A percentile compares a stretch with the other conserved stretches of the same genome.
Evolutionary conservation across 345 rosid species (phyloP).

Genomic region (Clarkia xantiana): DNA sequence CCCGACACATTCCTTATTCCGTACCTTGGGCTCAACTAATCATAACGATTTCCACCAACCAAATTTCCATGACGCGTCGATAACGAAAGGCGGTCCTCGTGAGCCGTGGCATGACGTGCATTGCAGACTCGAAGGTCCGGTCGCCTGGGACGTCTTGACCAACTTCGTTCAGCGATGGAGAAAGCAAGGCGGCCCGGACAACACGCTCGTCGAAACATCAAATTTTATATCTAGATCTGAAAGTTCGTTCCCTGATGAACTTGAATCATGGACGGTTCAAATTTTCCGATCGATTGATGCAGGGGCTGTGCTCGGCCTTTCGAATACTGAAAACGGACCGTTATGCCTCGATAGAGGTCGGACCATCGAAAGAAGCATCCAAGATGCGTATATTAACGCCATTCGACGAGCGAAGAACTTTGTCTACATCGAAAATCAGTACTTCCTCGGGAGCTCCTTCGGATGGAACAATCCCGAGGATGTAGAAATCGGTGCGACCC

Average conservation of each 20-base stretch:
- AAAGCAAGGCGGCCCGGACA: conserved; percentile 27
- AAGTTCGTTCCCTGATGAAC: conserved; percentile 12
- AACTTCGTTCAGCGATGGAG: conserved; percentile 45
- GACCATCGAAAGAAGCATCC: conserved; percentile 31
- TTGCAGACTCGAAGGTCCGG: conserved; percentile 29
- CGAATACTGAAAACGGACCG: conserved; percentile 19
- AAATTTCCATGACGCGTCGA: conserved; percentile 18
- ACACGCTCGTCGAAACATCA: conserved; percentile 16
- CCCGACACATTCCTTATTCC: conserved; percentile 27
- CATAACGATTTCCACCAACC: conserved; percentile 31
- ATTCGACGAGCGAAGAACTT: conserved; percentile 34
- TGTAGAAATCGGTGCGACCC: conserved; percentile 19
- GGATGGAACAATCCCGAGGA: conserved; percentile 19
- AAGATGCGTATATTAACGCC: conserved; percentile 35
- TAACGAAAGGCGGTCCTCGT: conserved; percentile 31
- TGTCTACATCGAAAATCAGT: conserved; percentile 36
- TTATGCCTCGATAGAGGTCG: conserved; percentile 22
- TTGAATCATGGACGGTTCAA: conserved; percentile 34
- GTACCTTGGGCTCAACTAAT: conserved; percentile 20
- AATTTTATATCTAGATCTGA: conserved; percentile 15
- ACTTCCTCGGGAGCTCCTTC: conserved; percentile 35
- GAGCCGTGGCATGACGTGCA: conserved; percentile 47
- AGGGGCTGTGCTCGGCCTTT: conserved; percentile 31
- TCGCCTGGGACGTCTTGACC: conserved; percentile 30
- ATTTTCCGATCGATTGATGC: conserved; percentile 33